Base-by-base conservation (phyloP, 352 stramenopile species). In the Phytopythium helicoides region DNA sequence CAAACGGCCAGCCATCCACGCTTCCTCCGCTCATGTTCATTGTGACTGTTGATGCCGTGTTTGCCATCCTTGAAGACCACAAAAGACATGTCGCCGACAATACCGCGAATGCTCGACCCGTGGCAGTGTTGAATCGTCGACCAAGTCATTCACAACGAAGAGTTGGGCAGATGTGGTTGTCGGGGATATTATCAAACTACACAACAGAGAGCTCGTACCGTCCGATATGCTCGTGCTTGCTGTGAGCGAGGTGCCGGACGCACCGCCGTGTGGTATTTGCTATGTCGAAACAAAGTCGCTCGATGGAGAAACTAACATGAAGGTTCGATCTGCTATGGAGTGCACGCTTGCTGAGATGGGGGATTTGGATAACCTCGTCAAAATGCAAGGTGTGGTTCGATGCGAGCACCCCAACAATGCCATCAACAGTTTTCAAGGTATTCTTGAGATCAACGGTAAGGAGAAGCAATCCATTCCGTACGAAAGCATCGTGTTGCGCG, bases 221-320 rank as follows among this genome's bases (percentile, higher is more conserved):
- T 86, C 86, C 4, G 87, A 97, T 36, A 74, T 97, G 26, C 60
- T 97, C 15, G 68, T 97, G 22, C 63, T 97, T 10, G 73, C 76
- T 0, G 80, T 92, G 6, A 88, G 73, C 47, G 85, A 96, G 54
- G 40, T 77, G 0, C 68, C 84, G 0, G 58, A 81, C 21, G 54
- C 69, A 10, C 68, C 73, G 7, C 86, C 87, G 12, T 78, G 72
- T 16, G 88, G 88, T 3, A 65, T 92, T 26, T 95, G 83, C 59
- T 96, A 95, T 42, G 84, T 97, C 7, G 86, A 97, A 68, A 97
- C 91, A 40, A 94, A 94, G 52, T 94, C 82, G 18, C 71, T 97
- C 14, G 91, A 97, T 59, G 91, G 91, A 21, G 91, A 97, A 56
- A 97, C 90, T 14, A 97, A 97, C 60, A 89, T 97, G 71, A 97